A percentile compares a stretch with the other conserved stretches of the same genome.
These are phyloP conservation scores for Tolypocladium ovalisporum DNA, from an alignment of 2,329 filamentous ascomycete species.

Conservation along the genomic window DNA sequence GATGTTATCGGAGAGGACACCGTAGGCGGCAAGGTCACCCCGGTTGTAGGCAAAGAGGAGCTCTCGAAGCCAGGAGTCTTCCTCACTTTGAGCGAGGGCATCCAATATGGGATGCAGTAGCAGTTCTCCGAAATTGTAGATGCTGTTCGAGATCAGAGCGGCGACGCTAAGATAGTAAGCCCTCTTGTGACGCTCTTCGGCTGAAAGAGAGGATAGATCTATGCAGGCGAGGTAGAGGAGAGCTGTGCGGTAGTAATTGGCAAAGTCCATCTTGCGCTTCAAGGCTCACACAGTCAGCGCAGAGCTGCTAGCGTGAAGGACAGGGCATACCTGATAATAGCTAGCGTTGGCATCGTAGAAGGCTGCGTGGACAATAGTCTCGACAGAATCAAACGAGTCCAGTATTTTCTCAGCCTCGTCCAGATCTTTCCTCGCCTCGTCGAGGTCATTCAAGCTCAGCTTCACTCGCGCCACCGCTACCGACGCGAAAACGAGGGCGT, in stretches of 20 bases:
- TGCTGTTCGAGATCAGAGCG: slow-evolving; percentile 83
- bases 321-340: slow-evolving; percentile 63
- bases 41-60: slow-evolving; percentile 98
- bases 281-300: not conserved
- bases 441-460: slow-evolving; percentile 65
- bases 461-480: slow-evolving; percentile 84
- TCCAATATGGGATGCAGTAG: slow-evolving; percentile 93
- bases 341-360: slow-evolving; percentile 94
- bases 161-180: slow-evolving; percentile 91
- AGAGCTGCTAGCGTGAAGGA: not conserved
- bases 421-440: slow-evolving; percentile 77
- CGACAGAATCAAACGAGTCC: slow-evolving; percentile 87
- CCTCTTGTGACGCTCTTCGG: slow-evolving; percentile 65
- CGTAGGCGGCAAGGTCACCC: slow-evolving; percentile 81
- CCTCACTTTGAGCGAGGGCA: slow-evolving; percentile 57
- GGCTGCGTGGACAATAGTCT: slow-evolving; percentile 87
- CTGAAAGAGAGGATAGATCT: slow-evolving; percentile 63
- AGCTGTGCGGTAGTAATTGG: slow-evolving; percentile 93
- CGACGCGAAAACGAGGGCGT: slow-evolving; percentile 89
- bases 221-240: slow-evolving; percentile 97
- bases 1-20: slow-evolving; percentile 72
- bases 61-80: slow-evolving; percentile 80
- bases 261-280: slow-evolving; percentile 73
- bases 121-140: slow-evolving; percentile 99
- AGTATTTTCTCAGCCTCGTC: slow-evolving; percentile 80